phyloP scores from a whole-genome alignment of 495 filamentous ascomycete species.

The Pseudomonodictys pantanalensis region DNA sequence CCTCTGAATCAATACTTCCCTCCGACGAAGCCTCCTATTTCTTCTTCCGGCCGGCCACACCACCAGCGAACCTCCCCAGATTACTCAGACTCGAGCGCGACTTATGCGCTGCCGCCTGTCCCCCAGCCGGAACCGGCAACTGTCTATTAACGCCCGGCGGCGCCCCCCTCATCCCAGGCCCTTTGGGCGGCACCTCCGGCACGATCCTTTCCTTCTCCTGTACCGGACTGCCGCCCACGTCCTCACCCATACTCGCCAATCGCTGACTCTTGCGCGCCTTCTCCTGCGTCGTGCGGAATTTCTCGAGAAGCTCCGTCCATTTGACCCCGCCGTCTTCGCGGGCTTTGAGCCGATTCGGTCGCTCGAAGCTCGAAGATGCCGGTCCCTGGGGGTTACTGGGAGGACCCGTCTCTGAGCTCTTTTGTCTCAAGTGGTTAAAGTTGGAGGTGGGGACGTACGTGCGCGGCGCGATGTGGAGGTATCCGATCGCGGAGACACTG shows the following conservation, averaged over 20 bases:
- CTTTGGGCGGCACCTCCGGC: conserved; percentile 27
- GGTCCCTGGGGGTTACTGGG: conserved; percentile 30
- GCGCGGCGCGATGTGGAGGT: conserved; percentile 80
- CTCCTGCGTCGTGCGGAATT: conserved; percentile 89
- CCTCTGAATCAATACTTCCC: no score
- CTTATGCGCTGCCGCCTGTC: conserved; percentile 17
- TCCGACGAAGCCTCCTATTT: conserved; percentile 12
- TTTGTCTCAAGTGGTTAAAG: conserved; percentile 39
- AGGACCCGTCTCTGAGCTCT: conserved; percentile 34
- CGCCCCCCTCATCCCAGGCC: conserved; percentile 1
- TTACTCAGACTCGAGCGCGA: conserved; percentile 24
- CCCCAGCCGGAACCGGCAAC: neutral
- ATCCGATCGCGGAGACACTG: conserved; percentile 93
- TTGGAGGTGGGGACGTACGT: conserved; percentile 59
- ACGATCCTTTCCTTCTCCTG: conserved; percentile 29
- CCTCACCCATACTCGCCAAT: conserved; percentile 27
- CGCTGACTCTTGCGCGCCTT: conserved; percentile 58
- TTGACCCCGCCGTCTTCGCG: conserved; percentile 80
- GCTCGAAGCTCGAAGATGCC: conserved; percentile 57
- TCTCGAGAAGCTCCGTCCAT: conserved; percentile 94
- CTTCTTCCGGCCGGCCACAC: conserved; percentile 29
- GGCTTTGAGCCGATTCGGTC: conserved; percentile 76
- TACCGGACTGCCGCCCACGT: conserved; percentile 13
- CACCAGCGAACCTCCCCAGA: conserved; percentile 30
- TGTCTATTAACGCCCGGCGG: conserved; percentile 4